Conservation (phyloP, 139 green algal species). For the Chlorella sp. region DNA sequence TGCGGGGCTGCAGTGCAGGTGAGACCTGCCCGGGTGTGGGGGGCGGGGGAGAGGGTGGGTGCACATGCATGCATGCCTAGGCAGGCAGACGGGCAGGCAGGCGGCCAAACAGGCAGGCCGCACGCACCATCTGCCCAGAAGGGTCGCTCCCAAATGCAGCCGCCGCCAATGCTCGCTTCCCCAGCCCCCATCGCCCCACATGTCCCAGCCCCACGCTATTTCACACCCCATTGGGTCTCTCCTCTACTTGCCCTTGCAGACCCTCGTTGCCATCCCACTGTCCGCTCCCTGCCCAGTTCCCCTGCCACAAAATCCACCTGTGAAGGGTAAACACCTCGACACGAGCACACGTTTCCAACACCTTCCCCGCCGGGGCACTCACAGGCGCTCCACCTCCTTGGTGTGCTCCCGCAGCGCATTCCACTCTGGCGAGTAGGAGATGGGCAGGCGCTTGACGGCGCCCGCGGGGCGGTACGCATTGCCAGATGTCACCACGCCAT, state of each 20-base stretch:
- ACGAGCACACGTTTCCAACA: too few species aligned
- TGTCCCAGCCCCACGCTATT: too few species aligned
- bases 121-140: not conserved
- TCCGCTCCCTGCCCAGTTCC: not conserved
- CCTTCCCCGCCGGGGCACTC: too few species aligned
- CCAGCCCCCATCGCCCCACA: too few species aligned
- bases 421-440: slow-evolving; percentile 79
- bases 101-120: not conserved
- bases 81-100: not conserved
- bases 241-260: too few species aligned
- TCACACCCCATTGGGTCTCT: too few species aligned
- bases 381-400: slow-evolving; percentile 85
- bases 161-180: too few species aligned
- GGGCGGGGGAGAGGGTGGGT: not conserved
- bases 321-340: too few species aligned
- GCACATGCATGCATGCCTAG: not conserved
- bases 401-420: slow-evolving; percentile 83
- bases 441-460: slow-evolving; percentile 44
- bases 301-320: not conserved
- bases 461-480: not conserved
- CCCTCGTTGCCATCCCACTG: not conserved
- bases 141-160: too few species aligned
- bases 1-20: too few species aligned
- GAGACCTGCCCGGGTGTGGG: too few species aligned
- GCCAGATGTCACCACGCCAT: slow-evolving; percentile 7